Base-by-base conservation (phyloP, 2,329 filamentous ascomycete species). In the Rhinocladiella similis region DNA sequence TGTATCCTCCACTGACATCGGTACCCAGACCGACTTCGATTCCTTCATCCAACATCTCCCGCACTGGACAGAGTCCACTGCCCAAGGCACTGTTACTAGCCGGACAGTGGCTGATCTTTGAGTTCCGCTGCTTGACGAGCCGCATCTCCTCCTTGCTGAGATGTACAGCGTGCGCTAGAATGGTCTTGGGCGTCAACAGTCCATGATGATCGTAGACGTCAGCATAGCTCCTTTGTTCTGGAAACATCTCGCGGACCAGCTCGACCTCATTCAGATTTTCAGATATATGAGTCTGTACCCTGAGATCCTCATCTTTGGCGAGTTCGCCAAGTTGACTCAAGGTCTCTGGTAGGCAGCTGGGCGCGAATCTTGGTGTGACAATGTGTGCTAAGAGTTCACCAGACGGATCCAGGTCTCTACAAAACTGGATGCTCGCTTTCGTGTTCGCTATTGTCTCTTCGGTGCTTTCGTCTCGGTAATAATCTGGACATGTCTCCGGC, bases 1-100 rank as follows among this genome's bases (percentile, higher is more conserved):
- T 89, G 70, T 93, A 97, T 0, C 94, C 94, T 2, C 93, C 94
- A 65, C 85, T 89, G 56, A 97, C 85, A 71, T 99, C 94, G 0
- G 93, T 97, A 0, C 94, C 94, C 0, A 99, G 75, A 0, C 94
- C 93, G 5, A 97, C 85, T 0, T 83, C 84, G 45, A 97, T 80
- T 0, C 90, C 91, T 50, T 81, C 80, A 19, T 91, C 82, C 50
- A 96, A 78, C 64, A 96, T 70, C 72, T 82, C 82, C 16, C 93
- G 80, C 1, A 99, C 87, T 3, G 83, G 84, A 7, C 90, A 89
- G 47, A 86, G 81, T 0, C 94, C 94, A 27, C 85, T 90, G 1
- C 90, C 90, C 47, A 99, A 79, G 0, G 89, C 85, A 5, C 85
- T 87, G 73, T 99, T 99, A 65, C 86, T 91, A 53, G 88, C 89